Conservation (phyloP, 495 filamentous ascomycete species). For the Penicillium bovifimosum region DNA sequence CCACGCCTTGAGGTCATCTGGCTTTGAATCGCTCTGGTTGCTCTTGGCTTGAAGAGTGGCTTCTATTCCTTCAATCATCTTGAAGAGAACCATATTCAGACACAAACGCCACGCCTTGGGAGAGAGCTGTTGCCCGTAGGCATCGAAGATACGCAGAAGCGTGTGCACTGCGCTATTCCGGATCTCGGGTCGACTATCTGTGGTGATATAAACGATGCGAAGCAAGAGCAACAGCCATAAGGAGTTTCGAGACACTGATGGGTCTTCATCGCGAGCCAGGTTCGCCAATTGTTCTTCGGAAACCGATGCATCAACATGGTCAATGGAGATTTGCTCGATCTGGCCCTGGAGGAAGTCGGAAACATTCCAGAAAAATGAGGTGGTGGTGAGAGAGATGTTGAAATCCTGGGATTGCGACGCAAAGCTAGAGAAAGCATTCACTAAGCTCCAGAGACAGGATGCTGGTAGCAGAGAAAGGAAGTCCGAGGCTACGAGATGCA, state of each 20-base stretch:
- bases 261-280: constrained; percentile 32
- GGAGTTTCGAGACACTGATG: constrained; percentile 45
- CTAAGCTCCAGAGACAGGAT: constrained; percentile 71
- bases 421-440: constrained; percentile 85
- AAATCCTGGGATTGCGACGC: constrained; percentile 83
- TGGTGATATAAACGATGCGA: constrained; percentile 69
- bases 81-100: constrained; percentile 71
- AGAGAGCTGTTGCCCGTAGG: constrained; percentile 74
- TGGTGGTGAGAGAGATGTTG: constrained; percentile 90
- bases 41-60: constrained; percentile 15
- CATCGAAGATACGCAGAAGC: constrained; percentile 84
- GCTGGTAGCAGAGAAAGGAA: constrained; percentile 77
- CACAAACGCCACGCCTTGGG: constrained; percentile 79
- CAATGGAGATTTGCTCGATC: constrained; percentile 42
- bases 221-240: constrained; percentile 84
- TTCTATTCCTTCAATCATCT: constrained; percentile 54
- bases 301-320: constrained; percentile 32
- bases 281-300: constrained; percentile 35
- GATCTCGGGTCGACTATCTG: constrained; percentile 74
- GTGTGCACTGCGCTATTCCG: constrained; percentile 91
- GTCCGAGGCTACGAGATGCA: constrained; percentile 92
- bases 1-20: constrained; percentile 52
- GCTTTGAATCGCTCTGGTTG: constrained; percentile 17
- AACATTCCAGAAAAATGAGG: constrained; percentile 91
- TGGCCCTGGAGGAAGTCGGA: constrained; percentile 71